Percentiles rank a stretch among this genome's conserved stretches.
Evolutionary conservation across 2,329 filamentous ascomycete species (phyloP).

Genomic region (Davidsoniella australis): DNA sequence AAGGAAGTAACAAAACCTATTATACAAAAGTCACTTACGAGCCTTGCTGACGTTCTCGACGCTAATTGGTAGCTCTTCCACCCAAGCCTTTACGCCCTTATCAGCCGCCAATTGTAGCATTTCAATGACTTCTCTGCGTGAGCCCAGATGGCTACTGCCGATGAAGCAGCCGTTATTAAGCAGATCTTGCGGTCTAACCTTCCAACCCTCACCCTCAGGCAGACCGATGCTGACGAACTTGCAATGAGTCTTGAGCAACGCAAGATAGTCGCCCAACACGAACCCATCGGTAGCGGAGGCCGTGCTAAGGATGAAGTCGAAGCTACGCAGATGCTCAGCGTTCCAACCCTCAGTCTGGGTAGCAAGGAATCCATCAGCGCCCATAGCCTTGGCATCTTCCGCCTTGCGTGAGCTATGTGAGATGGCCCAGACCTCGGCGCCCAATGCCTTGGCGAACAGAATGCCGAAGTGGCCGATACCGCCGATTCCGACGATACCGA

Average conservation of each 20-base stretch:
- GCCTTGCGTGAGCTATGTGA: slow-evolving; percentile 38
- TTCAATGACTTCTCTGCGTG: slow-evolving; percentile 48
- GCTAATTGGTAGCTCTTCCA: slow-evolving; percentile 57
- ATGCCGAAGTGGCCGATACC: slow-evolving; percentile 52
- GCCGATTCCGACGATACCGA: slow-evolving; percentile 46
- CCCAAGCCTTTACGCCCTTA: slow-evolving; percentile 52
- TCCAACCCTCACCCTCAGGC: slow-evolving; percentile 57
- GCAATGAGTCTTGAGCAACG: slow-evolving; percentile 65
- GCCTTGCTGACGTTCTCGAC: slow-evolving; percentile 33
- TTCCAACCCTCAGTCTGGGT: slow-evolving; percentile 37
- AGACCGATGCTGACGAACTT: slow-evolving; percentile 66
- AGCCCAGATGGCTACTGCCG: slow-evolving; percentile 54
- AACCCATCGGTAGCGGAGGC: slow-evolving; percentile 52
- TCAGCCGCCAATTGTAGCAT: slow-evolving; percentile 58
- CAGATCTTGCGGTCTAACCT: slow-evolving; percentile 58
- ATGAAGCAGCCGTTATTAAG: slow-evolving; percentile 58
- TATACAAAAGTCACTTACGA: not conserved
- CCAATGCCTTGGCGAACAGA: slow-evolving; percentile 48
- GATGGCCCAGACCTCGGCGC: slow-evolving; percentile 36
- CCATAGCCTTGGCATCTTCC: slow-evolving; percentile 34
- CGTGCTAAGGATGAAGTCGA: slow-evolving; percentile 58
- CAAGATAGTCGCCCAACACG: slow-evolving; percentile 49
- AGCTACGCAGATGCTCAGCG: slow-evolving; percentile 33
- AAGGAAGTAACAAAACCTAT: too few species aligned
- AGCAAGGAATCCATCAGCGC: slow-evolving; percentile 39